Base-by-base conservation (phyloP, 352 stramenopile species). In the Phytophthora pini region DNA sequence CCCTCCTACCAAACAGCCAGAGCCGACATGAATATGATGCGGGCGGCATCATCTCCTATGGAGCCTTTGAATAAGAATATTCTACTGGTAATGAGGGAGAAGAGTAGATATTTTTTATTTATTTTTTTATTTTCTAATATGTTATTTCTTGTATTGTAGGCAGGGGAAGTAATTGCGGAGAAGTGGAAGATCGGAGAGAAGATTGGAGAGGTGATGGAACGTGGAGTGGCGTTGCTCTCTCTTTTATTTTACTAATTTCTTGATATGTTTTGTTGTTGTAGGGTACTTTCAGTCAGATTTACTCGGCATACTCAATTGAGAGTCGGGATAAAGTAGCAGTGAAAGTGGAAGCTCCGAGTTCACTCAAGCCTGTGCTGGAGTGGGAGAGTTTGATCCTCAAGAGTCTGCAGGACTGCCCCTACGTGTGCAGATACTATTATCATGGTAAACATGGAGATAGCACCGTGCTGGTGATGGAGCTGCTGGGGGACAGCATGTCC, bases 281-380 rank as follows among this genome's bases (percentile, higher is more conserved):
- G 79, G 88, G 88, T 22, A 96, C 88, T 5, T 96, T 96, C 57
- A 96, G 88, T 52, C 87, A 96, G 69, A 96, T 96, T 54, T 96
- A 94, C 70, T 89, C 88, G 66, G 88, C 88, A 32, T 93, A 90
- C 40, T 87, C 83, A 43, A 68, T 94, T 29, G 82, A 93, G 46
- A 80, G 77, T 65, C 79, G 80, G 13, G 72, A 91, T 44, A 86
- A 85, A 68, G 87, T 96, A 44, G 88, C 88, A 1, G 84, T 96
- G 9, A 96, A 96, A 47, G 87, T 96, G 9, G 88, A 96, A 67
- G 87, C 88, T 12, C 87, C 87, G 8, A 96, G 87, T 63, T 80
- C 87, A 11, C 76, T 96, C 53, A 96, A 96, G 66, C 88, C 87
- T 49, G 88, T 96, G 62, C 77, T 96, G 32, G 88, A 96, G 68